A percentile compares a stretch with the other conserved stretches of the same genome.
phyloP scores from a whole-genome alignment of 1,139 yeast species.

The Diutina catenulata region DNA sequence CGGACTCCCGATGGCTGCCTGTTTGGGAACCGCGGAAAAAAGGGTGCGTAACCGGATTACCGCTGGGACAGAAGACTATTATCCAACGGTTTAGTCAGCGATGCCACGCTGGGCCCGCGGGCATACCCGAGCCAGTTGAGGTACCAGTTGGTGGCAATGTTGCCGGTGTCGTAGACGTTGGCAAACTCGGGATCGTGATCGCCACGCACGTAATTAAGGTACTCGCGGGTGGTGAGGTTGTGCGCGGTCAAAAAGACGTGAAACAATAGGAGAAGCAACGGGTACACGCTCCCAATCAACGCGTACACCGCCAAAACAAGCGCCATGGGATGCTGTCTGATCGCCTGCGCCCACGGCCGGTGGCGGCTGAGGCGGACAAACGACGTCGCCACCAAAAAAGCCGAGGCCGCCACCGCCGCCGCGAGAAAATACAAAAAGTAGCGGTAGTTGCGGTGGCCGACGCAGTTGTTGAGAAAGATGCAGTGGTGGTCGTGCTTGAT shows the following conservation, averaged over 20 bases:
- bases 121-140: slow-evolving; percentile 39
- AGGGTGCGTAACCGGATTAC: too few species aligned
- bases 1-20: too few species aligned
- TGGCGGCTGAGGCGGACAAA: slow-evolving; percentile 21
- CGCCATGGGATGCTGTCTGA: slow-evolving; percentile 26
- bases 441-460: slow-evolving; percentile 23
- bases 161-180: slow-evolving; percentile 32
- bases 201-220: slow-evolving; percentile 27
- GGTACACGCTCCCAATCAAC: slow-evolving; percentile 36
- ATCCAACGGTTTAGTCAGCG: neutral
- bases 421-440: slow-evolving; percentile 30
- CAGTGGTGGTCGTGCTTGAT: slow-evolving; percentile 34
- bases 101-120: slow-evolving; percentile 20
- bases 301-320: slow-evolving; percentile 38
- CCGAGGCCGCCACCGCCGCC: slow-evolving; percentile 14
- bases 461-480: slow-evolving; percentile 28
- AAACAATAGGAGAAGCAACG: slow-evolving; percentile 36
- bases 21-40: too few species aligned
- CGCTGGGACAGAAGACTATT: too few species aligned
- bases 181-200: slow-evolving; percentile 15
- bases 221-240: slow-evolving; percentile 67
- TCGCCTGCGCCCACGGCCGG: slow-evolving; percentile 13
- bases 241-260: slow-evolving; percentile 44
- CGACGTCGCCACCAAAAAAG: slow-evolving; percentile 15
- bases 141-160: slow-evolving; percentile 26